These are phyloP conservation scores for Tricholomella constricta DNA, from an alignment of 768 basidiomycete genomes.

Conservation along the genomic window DNA sequence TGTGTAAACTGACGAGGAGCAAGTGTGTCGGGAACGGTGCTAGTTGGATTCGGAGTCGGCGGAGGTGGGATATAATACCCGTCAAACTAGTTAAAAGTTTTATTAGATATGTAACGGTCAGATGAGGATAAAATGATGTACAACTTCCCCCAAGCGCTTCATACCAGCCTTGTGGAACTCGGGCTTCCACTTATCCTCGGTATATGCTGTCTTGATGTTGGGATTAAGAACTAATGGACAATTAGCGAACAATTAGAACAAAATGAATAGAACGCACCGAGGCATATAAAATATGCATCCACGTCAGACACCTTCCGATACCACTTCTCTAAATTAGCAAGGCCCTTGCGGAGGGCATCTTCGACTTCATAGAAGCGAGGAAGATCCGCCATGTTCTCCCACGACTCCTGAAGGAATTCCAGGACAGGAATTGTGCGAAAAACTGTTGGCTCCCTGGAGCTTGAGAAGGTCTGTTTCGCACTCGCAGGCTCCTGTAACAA, in stretches of 20 bases:
- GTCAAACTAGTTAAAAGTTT: background rate
- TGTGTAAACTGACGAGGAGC: too few species aligned
- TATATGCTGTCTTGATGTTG: conserved; percentile 16
- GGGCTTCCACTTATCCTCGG: conserved; percentile 11
- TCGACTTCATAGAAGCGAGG: background rate
- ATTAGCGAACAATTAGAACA: background rate
- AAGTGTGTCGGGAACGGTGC: too few species aligned
- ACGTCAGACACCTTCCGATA: conserved; percentile 11
- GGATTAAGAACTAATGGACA: conserved; percentile 9
- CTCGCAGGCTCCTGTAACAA: too few species aligned
- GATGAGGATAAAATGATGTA: background rate
- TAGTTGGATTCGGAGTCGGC: background rate
- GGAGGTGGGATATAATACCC: background rate
- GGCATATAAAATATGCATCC: conserved; percentile 17
- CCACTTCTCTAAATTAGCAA: too few species aligned
- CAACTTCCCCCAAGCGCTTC: background rate
- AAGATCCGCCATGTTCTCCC: too few species aligned
- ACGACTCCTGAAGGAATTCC: too few species aligned
- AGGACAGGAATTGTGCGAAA: too few species aligned
- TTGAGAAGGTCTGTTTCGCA: too few species aligned
- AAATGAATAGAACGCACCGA: conserved; percentile 5
- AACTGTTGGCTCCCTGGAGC: too few species aligned
- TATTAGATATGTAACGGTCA: background rate
- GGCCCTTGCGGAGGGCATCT: conserved; percentile 7
- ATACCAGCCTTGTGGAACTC: conserved; percentile 4